Conservation (phyloP, 169 alveolate genomes). For the Eimeria falciformis region DNA sequence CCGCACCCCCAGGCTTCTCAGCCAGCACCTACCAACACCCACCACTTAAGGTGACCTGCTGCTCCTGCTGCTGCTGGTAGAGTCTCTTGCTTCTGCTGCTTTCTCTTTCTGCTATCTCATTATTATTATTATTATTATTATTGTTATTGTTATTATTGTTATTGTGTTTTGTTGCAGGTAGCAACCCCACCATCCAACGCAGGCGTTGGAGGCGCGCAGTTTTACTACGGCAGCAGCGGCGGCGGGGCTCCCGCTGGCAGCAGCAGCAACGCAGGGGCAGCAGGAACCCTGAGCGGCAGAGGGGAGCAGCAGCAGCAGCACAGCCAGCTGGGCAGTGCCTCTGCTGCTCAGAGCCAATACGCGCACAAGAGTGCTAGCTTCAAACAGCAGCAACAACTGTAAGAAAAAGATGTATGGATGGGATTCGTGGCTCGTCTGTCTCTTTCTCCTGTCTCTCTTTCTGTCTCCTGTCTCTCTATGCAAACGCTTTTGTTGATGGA, state of each 20-base stretch:
- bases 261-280: constrained; percentile 56
- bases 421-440: too few species aligned
- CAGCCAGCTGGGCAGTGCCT: constrained; percentile 36
- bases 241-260: constrained; percentile 52
- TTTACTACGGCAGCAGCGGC: constrained; percentile 50
- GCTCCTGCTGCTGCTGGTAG: not conserved
- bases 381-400: constrained; percentile 65
- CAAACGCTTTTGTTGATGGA: too few species aligned
- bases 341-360: not conserved
- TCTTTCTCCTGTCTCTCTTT: too few species aligned
- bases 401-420: not conserved
- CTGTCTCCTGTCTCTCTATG: too few species aligned
- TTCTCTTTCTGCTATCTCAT: not conserved
- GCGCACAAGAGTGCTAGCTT: constrained; percentile 30
- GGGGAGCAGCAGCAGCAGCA: constrained; percentile 69
- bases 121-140: not conserved
- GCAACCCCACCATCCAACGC: constrained; percentile 48
- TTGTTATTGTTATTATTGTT: not conserved
- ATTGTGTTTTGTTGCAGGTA: not conserved
- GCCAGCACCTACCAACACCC: constrained; percentile 59
- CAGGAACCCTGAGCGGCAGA: constrained; percentile 39
- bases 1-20: constrained; percentile 60
- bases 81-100: not conserved
- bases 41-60: constrained; percentile 10
- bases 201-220: constrained; percentile 31